phyloP scores from a whole-genome alignment of 306 rosid species.

The Mimosa bimucronata region DNA sequence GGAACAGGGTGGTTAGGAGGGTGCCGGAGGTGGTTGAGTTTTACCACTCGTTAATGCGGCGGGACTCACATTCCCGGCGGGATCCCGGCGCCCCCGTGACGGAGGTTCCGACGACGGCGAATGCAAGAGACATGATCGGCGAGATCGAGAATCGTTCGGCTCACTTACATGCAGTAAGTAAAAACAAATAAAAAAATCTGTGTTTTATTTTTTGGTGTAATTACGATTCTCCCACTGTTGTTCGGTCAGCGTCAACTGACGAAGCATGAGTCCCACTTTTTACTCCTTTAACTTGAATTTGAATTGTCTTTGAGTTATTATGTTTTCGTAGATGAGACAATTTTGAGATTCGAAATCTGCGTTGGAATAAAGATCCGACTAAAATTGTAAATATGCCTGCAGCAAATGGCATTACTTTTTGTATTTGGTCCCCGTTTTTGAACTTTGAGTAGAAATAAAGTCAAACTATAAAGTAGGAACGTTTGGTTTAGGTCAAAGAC shows the following conservation, averaged over 20 bases:
- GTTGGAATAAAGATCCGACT: neutral
- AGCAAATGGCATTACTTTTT: constrained; percentile 33
- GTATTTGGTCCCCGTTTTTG: neutral
- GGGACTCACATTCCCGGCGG: constrained; percentile 71
- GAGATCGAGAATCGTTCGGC: constrained; percentile 99
- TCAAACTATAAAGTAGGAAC: constrained; percentile 7
- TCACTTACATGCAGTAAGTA: constrained; percentile 85
- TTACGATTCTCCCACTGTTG: constrained; percentile 56
- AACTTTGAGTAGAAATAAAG: neutral
- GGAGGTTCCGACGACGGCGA: constrained; percentile 65
- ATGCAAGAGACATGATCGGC: constrained; percentile 97
- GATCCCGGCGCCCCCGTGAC: constrained; percentile 51
- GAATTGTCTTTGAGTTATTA: constrained; percentile 38
- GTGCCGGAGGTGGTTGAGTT: constrained; percentile 98
- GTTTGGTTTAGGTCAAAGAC: constrained; percentile 14
- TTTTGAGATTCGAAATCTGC: constrained; percentile 45
- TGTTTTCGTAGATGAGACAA: constrained; percentile 52
- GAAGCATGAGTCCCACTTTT: constrained; percentile 24
- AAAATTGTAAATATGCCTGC: constrained; percentile 42
- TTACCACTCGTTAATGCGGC: constrained; percentile 91
- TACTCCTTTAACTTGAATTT: constrained; percentile 44
- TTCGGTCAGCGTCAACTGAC: constrained; percentile 53
- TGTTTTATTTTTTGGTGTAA: constrained; percentile 29
- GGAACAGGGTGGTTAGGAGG: constrained; percentile 57
- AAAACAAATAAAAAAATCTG: neutral